Conservation (phyloP, 805 yeast genomes). For the Ogataea philodendri region DNA sequence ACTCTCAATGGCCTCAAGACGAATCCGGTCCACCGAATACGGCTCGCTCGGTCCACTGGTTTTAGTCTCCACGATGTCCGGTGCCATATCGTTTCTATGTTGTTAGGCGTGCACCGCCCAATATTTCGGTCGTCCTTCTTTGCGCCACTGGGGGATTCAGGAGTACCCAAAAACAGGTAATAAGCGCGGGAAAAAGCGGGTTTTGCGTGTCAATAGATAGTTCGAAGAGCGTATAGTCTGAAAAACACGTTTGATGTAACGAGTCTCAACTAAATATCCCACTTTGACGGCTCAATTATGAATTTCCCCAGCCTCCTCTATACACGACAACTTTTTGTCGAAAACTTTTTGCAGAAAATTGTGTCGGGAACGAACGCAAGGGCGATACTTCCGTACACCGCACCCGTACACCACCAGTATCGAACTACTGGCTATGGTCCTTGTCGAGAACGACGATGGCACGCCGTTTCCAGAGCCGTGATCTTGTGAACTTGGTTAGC, state of each 20-base stretch:
- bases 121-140: slow-evolving; percentile 9
- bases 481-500: slow-evolving; percentile 48
- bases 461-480: slow-evolving; percentile 49
- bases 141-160: slow-evolving; percentile 12
- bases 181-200: neutral
- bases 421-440: neutral
- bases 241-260: slow-evolving; percentile 2
- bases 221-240: neutral
- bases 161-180: slow-evolving; percentile 4
- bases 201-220: slow-evolving; percentile 3
- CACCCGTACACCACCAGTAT: slow-evolving; percentile 6
- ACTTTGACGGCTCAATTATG: slow-evolving; percentile 4
- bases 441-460: slow-evolving; percentile 33
- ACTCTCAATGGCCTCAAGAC: slow-evolving; percentile 45
- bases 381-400: slow-evolving; percentile 3
- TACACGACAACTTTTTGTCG: slow-evolving; percentile 15
- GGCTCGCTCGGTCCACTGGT: slow-evolving; percentile 2
- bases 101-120: slow-evolving; percentile 13
- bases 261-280: slow-evolving; percentile 3
- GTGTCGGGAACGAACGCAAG: slow-evolving; percentile 7
- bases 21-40: slow-evolving; percentile 39
- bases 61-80: slow-evolving; percentile 9
- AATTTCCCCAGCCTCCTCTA: slow-evolving; percentile 14
- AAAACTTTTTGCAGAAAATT: slow-evolving; percentile 9
- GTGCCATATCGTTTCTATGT: slow-evolving; percentile 9